phyloP scores from a whole-genome alignment of 108 stramenopile genomes.

The Nannochloropsis salina region DNA sequence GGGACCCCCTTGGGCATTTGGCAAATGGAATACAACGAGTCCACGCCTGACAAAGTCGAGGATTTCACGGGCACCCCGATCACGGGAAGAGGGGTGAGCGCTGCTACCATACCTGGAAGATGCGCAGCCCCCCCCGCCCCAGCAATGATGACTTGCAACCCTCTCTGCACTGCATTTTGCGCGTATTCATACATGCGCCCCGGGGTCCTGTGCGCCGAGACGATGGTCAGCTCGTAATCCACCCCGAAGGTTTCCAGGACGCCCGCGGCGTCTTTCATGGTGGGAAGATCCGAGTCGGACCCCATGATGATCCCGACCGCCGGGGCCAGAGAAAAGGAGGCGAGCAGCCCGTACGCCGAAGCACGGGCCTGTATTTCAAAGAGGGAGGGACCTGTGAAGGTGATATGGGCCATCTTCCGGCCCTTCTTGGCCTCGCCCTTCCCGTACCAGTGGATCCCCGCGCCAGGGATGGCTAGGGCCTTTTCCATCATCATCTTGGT shows the following conservation, averaged over 20 bases:
- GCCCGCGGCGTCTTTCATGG: conserved; percentile 84
- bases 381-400: conserved; percentile 75
- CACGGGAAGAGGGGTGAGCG: conserved; percentile 90
- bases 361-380: conserved; percentile 54
- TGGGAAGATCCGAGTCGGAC: conserved; percentile 90
- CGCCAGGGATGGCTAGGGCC: conserved; percentile 48
- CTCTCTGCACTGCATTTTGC: background rate
- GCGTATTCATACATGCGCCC: conserved; percentile 84
- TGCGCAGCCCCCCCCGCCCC: conserved; percentile 99
- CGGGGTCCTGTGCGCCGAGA: conserved; percentile 95
- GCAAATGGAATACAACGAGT: conserved; percentile 91
- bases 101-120: conserved; percentile 94
- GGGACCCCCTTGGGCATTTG: conserved; percentile 99
- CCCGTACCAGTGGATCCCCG: conserved; percentile 95
- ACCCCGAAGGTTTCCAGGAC: conserved; percentile 77
- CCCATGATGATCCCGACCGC: conserved; percentile 97
- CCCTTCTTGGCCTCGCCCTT: conserved; percentile 76
- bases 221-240: conserved; percentile 91
- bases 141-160: conserved; percentile 55
- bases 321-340: conserved; percentile 45
- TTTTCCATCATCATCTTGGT: conserved; percentile 29
- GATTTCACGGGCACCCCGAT: conserved; percentile 97
- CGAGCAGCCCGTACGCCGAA: background rate
- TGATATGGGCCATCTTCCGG: conserved; percentile 96
- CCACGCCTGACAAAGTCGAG: conserved; percentile 89